These are phyloP conservation scores for Thielaviopsis musarum DNA, from an alignment of 2,329 filamentous ascomycete genomes.

Conservation along the genomic window DNA sequence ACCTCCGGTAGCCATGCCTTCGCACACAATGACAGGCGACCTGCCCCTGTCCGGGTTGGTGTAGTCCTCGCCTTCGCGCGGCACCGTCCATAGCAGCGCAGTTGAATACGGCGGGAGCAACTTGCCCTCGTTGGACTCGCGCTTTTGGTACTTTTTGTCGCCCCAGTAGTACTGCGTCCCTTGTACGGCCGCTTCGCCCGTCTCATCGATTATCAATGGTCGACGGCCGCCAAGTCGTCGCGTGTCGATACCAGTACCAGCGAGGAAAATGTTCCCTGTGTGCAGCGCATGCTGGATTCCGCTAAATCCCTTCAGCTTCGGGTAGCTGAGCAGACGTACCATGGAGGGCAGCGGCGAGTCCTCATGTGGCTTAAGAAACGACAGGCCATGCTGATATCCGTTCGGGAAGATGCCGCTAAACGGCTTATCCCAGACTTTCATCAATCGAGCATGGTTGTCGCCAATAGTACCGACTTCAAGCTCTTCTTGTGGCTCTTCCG, in stretches of 20 bases:
- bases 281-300: constrained; percentile 1
- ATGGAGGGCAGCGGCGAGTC: background rate
- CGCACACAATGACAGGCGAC: constrained; percentile 1
- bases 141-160: background rate
- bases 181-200: constrained; percentile 4
- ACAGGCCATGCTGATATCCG: constrained; percentile 1
- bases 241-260: background rate
- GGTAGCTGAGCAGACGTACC: background rate
- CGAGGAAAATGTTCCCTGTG: background rate
- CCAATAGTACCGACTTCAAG: background rate
- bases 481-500: background rate
- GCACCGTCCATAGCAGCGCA: constrained; percentile 4
- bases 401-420: constrained; percentile 1
- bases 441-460: background rate
- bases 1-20: background rate
- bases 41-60: background rate
- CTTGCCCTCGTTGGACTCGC: background rate
- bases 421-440: background rate
- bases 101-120: background rate
- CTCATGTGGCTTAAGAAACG: constrained; percentile 2
- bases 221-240: background rate
- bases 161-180: constrained; percentile 6
- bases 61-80: constrained; percentile 1
- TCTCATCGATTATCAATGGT: background rate
- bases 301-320: background rate